Evolutionary conservation across 1,139 yeast genomes (phyloP).

Genomic region (Hanseniaspora sp.): DNA sequence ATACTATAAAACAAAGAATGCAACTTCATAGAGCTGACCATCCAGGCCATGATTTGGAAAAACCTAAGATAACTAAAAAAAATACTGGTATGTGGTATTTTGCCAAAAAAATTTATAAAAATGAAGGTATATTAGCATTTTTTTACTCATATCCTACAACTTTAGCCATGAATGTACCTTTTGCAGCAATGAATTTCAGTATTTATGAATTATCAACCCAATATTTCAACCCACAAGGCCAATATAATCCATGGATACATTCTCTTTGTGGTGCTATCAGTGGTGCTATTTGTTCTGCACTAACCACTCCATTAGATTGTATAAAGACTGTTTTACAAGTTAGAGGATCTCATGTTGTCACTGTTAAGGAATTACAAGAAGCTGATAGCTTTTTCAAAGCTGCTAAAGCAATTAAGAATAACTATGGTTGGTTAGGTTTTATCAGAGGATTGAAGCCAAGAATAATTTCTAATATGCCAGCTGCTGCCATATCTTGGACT

Average conservation of each 20-base stretch:
- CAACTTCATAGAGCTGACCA: slow-evolving; percentile 34
- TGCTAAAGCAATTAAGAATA: slow-evolving; percentile 51
- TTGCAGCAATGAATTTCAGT: slow-evolving; percentile 89
- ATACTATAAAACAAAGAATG: slow-evolving; percentile 83
- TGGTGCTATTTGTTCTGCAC: slow-evolving; percentile 93
- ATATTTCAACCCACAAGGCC: slow-evolving; percentile 62
- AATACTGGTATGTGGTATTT: slow-evolving; percentile 30
- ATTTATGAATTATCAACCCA: slow-evolving; percentile 78
- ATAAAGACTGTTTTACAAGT: slow-evolving; percentile 79
- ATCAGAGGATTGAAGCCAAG: slow-evolving; percentile 82
- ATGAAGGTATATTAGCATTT: slow-evolving; percentile 76
- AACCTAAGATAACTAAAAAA: slow-evolving; percentile 17
- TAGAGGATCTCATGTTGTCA: slow-evolving; percentile 31
- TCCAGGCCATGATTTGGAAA: slow-evolving; percentile 17
- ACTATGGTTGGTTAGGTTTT: slow-evolving; percentile 63
- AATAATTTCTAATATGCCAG: slow-evolving; percentile 85
- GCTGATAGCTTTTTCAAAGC: slow-evolving; percentile 67
- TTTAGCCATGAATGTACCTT: slow-evolving; percentile 82
- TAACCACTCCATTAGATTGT: slow-evolving; percentile 92
- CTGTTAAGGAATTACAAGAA: slow-evolving; percentile 41
- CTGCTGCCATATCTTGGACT: slow-evolving; percentile 97
- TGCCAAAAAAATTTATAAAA: slow-evolving; percentile 43
- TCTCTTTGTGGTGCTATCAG: slow-evolving; percentile 91
- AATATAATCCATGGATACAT: slow-evolving; percentile 81
- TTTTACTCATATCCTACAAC: slow-evolving; percentile 94